Evolutionary conservation across 768 basidiomycete species (phyloP).

Genomic region (Agaricus subrufescens): DNA sequence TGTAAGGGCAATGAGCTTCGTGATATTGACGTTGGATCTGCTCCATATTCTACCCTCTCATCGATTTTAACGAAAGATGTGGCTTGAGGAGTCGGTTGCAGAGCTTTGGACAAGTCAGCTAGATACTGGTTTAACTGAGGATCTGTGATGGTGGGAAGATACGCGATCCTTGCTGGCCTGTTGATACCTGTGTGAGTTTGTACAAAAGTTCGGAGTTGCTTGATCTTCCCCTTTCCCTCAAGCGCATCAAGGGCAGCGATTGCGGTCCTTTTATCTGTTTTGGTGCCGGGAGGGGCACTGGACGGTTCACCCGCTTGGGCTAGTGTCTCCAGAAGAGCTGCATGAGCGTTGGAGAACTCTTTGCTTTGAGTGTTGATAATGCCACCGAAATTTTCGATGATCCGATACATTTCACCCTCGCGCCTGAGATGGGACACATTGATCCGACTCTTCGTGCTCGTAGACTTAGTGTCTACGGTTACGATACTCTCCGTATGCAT

Average conservation of each 20-base stretch:
- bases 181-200: constrained; percentile 53
- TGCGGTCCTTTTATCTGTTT: constrained; percentile 71
- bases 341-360: constrained; percentile 67
- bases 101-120: constrained; percentile 39
- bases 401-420: constrained; percentile 72
- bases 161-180: constrained; percentile 57
- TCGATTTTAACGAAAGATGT: constrained; percentile 45
- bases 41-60: constrained; percentile 51
- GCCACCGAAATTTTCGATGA: constrained; percentile 64
- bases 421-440: constrained; percentile 78
- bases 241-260: constrained; percentile 53
- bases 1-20: constrained; percentile 37
- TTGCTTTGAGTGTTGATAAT: constrained; percentile 61
- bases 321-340: constrained; percentile 54
- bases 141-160: constrained; percentile 55
- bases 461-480: neutral
- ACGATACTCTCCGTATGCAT: neutral
- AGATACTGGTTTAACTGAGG: constrained; percentile 57
- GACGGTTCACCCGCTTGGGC: constrained; percentile 59
- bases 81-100: constrained; percentile 28
- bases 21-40: constrained; percentile 25
- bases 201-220: constrained; percentile 62
- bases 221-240: constrained; percentile 64
- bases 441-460: constrained; percentile 28
- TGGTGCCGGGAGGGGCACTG: constrained; percentile 64